Base-by-base conservation (phyloP, 2,329 filamentous ascomycete genomes). In the Aspergillus pseudoviridinutans region DNA sequence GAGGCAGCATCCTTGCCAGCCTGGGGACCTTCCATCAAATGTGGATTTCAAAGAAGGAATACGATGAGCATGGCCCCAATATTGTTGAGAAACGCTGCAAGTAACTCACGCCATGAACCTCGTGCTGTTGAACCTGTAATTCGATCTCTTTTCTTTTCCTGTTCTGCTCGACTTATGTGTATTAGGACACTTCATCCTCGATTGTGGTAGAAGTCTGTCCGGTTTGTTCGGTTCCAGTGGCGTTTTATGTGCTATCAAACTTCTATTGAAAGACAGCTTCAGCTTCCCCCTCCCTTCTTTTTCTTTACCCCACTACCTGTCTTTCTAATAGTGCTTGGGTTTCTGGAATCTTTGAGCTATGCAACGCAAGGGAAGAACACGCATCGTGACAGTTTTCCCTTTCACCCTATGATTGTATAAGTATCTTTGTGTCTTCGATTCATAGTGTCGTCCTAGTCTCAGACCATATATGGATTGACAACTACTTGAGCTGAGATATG, bases 21-120 rank as follows among this genome's bases (percentile, higher is more conserved):
- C 76, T 99, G 77, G 95, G 95, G 9, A 96, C 92, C 14, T 99
- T 99, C 78, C 94, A 99, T 79, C 94, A 99, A 80, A 93, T 99
- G 89, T 99, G 94, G 94, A 95, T 99, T 67, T 93, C 89, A 25
- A 91, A 87, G 76, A 96, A 96, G 81, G 94, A 99, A 79, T 97
- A 97, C 68, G 92, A 97, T 63, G 95, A 99, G 80, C 92, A 96
- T 74, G 94, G 94, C 1, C 80, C 87, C 5, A 86, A 86, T 62
- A 92, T 97, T 66, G 90, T 97, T 49, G 93, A 97, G 82, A 97
- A 96, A 84, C 83, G 93, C 68, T 97, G 93, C 83, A 96, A 96
- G 80, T 97, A 71, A 78, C 58, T 28, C 9, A 51, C 50, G 56
- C 35, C 20, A 9, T 56, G 50, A 41, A 20, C 28, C 27, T 42